Evolutionary conservation across 805 yeast species (phyloP).

Genomic region (Cyberlindnera veronae): DNA sequence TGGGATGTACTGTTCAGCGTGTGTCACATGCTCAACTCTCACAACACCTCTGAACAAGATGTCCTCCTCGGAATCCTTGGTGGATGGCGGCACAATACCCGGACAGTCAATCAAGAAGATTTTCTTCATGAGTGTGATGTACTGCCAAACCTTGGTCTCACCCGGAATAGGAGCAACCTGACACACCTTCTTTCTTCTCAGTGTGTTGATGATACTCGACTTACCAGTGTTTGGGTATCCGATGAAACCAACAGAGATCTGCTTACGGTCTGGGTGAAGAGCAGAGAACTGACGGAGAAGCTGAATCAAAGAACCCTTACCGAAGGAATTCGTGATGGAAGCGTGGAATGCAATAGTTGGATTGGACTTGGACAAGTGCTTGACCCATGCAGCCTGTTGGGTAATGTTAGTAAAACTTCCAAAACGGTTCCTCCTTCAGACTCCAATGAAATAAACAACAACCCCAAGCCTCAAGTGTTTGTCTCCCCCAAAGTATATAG

Average conservation of each 20-base stretch:
- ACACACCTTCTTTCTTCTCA: slow-evolving; percentile 93
- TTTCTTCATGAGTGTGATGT: slow-evolving; percentile 93
- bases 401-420: slow-evolving; percentile 20
- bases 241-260: slow-evolving; percentile 93
- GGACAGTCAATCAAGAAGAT: slow-evolving; percentile 97
- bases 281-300: slow-evolving; percentile 88
- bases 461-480: too few relatives aligned
- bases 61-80: slow-evolving; percentile 86
- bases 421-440: too few relatives aligned
- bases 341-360: slow-evolving; percentile 99
- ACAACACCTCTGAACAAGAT: slow-evolving; percentile 95
- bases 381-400: slow-evolving; percentile 95
- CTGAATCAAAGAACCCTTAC: slow-evolving; percentile 95
- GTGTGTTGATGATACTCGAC: slow-evolving; percentile 90
- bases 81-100: slow-evolving; percentile 96
- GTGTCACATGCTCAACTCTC: slow-evolving; percentile 94
- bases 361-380: slow-evolving; percentile 82
- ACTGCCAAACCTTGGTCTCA: slow-evolving; percentile 99
- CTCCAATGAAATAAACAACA: neutral
- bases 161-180: slow-evolving; percentile 98
- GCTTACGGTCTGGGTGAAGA: slow-evolving; percentile 88
- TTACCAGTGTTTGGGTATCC: slow-evolving; percentile 99
- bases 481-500: neutral
- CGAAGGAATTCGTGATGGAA: slow-evolving; percentile 93
- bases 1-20: slow-evolving; percentile 94